Base-by-base conservation (phyloP, 2,329 filamentous ascomycete species). In the Fusarium veterinarium region DNA sequence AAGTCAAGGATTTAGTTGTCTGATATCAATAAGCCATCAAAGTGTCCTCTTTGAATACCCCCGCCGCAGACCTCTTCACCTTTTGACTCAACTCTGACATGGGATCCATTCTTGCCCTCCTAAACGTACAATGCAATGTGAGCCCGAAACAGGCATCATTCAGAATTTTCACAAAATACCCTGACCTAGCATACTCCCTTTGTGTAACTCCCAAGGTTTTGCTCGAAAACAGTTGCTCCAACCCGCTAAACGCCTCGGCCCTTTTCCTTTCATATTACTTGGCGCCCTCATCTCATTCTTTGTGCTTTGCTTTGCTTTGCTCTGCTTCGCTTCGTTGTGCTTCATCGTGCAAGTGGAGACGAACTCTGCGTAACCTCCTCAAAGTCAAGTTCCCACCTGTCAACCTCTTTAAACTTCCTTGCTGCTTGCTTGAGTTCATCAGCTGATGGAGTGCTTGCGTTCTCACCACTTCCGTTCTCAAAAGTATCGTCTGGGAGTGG, bases 321-420 rank as follows among this genome's bases (percentile, higher is more conserved):
- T 65, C 51, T 41, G 8, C 19, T 44, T 66, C 45, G 14, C n/a
- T 48, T n/a, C n/a, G n/a, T n/a, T 31, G 45, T 33, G 33, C 42
- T 56, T 79, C 67, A 90, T 64, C 88, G 83, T 45, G 84, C 87
- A 72, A 81, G 80, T 3, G 88, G 88, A 25, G 88, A 90, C 64
- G 86, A 87, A 67, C 85, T 85, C 79, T 88, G 86, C 28, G 85
- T 86, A 53, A 90, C 85, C 73, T 91, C 89, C 82, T 93, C 91
- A 80, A 89, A 93, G 56, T 90, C 89, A 68, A 93, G 81, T 81
- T 91, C 86, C 90, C 90, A 93, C 80, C 86, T 84, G 79, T 93
- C 91, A 44, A 93, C 91, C 80, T 92, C 91, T 79, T 88, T 86
- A 75, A 93, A 93, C 80, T 92, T 92, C 78, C 84, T 86, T 14